phyloP scores from a whole-genome alignment of 2,329 filamentous ascomycete genomes.

The Colletotrichum cordylinicola region DNA sequence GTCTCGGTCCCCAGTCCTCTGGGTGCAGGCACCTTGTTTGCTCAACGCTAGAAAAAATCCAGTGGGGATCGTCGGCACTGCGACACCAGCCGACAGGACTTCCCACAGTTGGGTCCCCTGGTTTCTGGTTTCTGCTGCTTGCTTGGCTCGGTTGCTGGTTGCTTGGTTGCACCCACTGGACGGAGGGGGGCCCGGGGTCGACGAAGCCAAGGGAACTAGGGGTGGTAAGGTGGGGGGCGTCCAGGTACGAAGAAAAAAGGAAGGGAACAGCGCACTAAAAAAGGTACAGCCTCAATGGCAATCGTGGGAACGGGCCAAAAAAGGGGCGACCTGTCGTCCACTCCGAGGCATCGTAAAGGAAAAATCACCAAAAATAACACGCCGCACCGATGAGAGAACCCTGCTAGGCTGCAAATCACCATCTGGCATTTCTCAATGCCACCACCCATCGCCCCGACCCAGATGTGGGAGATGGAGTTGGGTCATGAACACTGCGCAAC shows the following conservation, averaged over 20 bases:
- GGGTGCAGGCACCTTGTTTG: constrained; percentile 19
- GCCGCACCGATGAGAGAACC: constrained; percentile 5
- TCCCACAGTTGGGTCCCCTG: constrained; percentile 11
- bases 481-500: not conserved
- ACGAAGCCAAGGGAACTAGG: not conserved
- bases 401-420: constrained; percentile 19
- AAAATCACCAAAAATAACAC: constrained; percentile 23
- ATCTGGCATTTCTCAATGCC: constrained; percentile 11
- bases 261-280: constrained; percentile 12
- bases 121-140: constrained; percentile 15
- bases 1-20: constrained; percentile 7
- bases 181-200: not conserved
- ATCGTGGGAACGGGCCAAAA: constrained; percentile 16
- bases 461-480: not conserved
- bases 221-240: not conserved
- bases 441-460: not conserved
- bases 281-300: constrained; percentile 23
- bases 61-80: constrained; percentile 23
- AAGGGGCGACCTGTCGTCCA: constrained; percentile 15
- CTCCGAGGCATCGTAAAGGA: not conserved
- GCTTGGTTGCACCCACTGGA: constrained; percentile 15
- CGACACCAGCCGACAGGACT: constrained; percentile 14
- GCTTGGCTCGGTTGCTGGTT: constrained; percentile 20
- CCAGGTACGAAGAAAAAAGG: constrained; percentile 19
- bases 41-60: constrained; percentile 18